Percentiles rank a stretch among this genome's conserved stretches.
Evolutionary conservation across 2,329 filamentous ascomycete genomes (phyloP).

Genomic region (Talaromyces sp.): DNA sequence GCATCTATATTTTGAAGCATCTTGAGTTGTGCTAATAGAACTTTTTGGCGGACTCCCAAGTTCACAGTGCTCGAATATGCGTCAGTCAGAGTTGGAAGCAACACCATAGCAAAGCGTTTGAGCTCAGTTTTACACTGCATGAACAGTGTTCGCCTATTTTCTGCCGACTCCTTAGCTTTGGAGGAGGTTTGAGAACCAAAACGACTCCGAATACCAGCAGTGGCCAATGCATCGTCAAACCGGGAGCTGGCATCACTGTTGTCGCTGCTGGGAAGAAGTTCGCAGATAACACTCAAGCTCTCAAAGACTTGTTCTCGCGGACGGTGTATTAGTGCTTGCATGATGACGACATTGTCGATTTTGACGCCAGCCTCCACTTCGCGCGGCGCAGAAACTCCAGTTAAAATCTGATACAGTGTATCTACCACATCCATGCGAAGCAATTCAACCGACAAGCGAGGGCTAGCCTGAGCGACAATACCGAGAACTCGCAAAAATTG

Average conservation of each 20-base stretch:
- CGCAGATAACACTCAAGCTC: slow-evolving; percentile 94
- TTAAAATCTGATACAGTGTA: slow-evolving; percentile 94
- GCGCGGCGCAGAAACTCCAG: slow-evolving; percentile 84
- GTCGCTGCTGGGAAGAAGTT: slow-evolving; percentile 74
- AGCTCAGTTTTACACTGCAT: slow-evolving; percentile 80
- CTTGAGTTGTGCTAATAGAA: slow-evolving; percentile 90
- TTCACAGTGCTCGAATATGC: slow-evolving; percentile 98
- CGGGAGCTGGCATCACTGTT: slow-evolving; percentile 44
- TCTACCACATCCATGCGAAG: slow-evolving; percentile 97
- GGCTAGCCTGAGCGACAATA: slow-evolving; percentile 84
- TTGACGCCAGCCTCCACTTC: slow-evolving; percentile 59
- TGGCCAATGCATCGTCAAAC: slow-evolving; percentile 41
- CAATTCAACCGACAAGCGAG: slow-evolving; percentile 77
- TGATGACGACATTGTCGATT: slow-evolving; percentile 93
- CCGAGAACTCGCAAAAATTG: slow-evolving; percentile 90
- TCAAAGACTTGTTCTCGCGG: slow-evolving; percentile 95
- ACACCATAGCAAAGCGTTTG: slow-evolving; percentile 83
- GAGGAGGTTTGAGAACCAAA: slow-evolving; percentile 23
- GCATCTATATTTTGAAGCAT: slow-evolving; percentile 95
- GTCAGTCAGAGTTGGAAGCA: slow-evolving; percentile 91
- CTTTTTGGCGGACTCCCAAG: slow-evolving; percentile 86
- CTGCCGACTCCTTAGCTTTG: slow-evolving; percentile 53
- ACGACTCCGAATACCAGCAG: slow-evolving; percentile 40
- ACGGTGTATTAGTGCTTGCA: slow-evolving; percentile 95
- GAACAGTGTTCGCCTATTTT: slow-evolving; percentile 76